Evolutionary conservation across 495 filamentous ascomycete species (phyloP).

Genomic region (Thermothielavioides terrestris): DNA sequence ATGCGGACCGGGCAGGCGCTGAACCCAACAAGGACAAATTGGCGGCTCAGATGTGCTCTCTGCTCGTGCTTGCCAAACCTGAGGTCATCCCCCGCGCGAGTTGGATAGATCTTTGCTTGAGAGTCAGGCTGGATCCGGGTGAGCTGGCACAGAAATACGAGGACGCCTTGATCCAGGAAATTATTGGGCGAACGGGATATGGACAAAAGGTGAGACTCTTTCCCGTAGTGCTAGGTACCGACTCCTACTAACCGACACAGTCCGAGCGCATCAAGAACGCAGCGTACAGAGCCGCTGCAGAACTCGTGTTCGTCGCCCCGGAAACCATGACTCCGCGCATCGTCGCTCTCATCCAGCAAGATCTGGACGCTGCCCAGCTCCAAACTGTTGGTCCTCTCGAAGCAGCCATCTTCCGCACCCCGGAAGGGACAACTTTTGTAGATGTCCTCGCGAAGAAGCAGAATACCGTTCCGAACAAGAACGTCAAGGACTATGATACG

Average conservation of each 20-base stretch:
- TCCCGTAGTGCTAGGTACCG: background rate
- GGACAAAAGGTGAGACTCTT: constrained; percentile 36
- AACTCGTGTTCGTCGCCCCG: constrained; percentile 88
- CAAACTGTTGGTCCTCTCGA: constrained; percentile 70
- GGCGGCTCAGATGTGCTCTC: constrained; percentile 56
- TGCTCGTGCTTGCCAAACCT: constrained; percentile 70
- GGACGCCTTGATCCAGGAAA: constrained; percentile 37
- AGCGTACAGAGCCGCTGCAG: constrained; percentile 71
- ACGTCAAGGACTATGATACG: constrained; percentile 84
- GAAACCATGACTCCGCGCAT: constrained; percentile 69
- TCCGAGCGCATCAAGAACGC: constrained; percentile 50
- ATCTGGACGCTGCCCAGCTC: constrained; percentile 59
- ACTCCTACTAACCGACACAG: constrained; percentile 23
- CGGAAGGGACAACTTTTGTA: constrained; percentile 76
- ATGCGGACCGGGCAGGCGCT: constrained; percentile 29
- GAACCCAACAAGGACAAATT: constrained; percentile 35
- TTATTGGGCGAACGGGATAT: constrained; percentile 39
- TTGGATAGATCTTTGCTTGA: constrained; percentile 85
- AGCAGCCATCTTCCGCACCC: constrained; percentile 81
- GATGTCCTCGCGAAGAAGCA: constrained; percentile 82
- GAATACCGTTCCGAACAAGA: constrained; percentile 62
- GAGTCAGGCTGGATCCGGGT: constrained; percentile 72
- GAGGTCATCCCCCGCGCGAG: constrained; percentile 65
- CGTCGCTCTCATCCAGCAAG: constrained; percentile 58
- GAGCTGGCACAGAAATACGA: constrained; percentile 52